Conservation (phyloP, 805 yeast species). For the Maudiozyma saulgeensis region DNA sequence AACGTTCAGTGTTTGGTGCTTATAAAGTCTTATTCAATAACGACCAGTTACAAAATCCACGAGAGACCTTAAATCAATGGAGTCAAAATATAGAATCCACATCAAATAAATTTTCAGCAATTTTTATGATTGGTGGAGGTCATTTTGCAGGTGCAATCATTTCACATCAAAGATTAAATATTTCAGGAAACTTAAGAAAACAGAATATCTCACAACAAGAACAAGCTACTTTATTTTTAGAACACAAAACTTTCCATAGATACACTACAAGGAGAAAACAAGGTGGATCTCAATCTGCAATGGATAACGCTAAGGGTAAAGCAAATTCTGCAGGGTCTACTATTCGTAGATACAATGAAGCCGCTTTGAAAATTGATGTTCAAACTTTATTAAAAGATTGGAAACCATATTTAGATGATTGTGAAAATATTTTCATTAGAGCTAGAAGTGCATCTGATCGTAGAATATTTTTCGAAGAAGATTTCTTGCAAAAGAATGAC, state of each 20-base stretch:
- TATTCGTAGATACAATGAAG: conserved; percentile 82
- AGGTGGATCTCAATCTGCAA: conserved; percentile 93
- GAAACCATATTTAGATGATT: conserved; percentile 48
- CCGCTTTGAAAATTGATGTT: conserved; percentile 71
- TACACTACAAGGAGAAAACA: conserved; percentile 95
- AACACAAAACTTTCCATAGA: conserved; percentile 82
- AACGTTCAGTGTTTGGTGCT: conserved; percentile 45
- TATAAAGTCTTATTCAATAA: conserved; percentile 54
- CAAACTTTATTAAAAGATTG: conserved; percentile 56
- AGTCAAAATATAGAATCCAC: conserved; percentile 16
- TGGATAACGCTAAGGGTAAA: conserved; percentile 85
- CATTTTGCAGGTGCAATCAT: conserved; percentile 95
- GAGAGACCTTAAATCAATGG: conserved; percentile 37
- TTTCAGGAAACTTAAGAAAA: conserved; percentile 46
- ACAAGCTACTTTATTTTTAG: conserved; percentile 56
- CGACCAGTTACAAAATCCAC: conserved; percentile 38
- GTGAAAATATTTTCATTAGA: conserved; percentile 65
- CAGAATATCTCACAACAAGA: conserved; percentile 42
- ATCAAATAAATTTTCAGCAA: conserved; percentile 45
- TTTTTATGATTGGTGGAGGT: conserved; percentile 95
- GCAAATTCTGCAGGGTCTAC: conserved; percentile 94
- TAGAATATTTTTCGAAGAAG: conserved; percentile 53
- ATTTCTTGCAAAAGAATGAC: conserved; percentile 45
- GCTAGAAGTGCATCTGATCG: conserved; percentile 69
- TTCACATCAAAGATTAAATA: conserved; percentile 52